Base-by-base conservation (phyloP, 208 protist species). In the Leptomonas pyrrhocoris region DNA sequence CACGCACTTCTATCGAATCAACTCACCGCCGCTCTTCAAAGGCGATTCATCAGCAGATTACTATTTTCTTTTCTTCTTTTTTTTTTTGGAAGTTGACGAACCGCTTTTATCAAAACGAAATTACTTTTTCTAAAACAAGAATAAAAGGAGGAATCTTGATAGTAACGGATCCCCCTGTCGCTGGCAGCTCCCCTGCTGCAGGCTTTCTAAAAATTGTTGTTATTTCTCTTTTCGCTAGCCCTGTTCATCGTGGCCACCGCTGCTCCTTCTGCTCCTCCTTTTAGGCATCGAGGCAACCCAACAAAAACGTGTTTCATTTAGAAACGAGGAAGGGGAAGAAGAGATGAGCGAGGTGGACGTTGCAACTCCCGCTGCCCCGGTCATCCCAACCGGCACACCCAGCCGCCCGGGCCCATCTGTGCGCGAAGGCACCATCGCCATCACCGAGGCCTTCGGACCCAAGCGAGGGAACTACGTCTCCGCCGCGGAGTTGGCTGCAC, bases 401-500 rank as follows among this genome's bases (percentile, higher is more conserved):
- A 27, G 2, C 18, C 56, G 53, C 27, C n/a, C 21, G 4, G 51
- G 69, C 4, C 74, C 74, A 0, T 70, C 66, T 0, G 59, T 60
- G 9, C 63, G 61, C 16, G 65, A 65, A 49, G 61, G 49, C 30
- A 79, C 74, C 40, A 68, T 74, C 48, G 48, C 61, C 25, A 34
- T 68, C 49, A 74, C 61, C 18, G 42, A 73, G 54, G 21, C 30
- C 34, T 63, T 68, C 42, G 71, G 71, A 43, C 71, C 71, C 7
- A 76, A 76, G 51, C 18, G 5, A 16, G 49, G 30, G 11, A 49
- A 58, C 48, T 62, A 57, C 56, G 55, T 76, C 11, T 49, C 51
- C 27, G 30, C 49, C 4, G 43, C 51, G 21, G 66, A 54, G 51
- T 55, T 58, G 25, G 49, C 64, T 38, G 49, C 64, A 31, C 38